Percentiles rank a stretch among this genome's conserved stretches.
These are phyloP conservation scores for Cyclotella baltica DNA, from an alignment of 108 stramenopile species.

Conservation along the genomic window DNA sequence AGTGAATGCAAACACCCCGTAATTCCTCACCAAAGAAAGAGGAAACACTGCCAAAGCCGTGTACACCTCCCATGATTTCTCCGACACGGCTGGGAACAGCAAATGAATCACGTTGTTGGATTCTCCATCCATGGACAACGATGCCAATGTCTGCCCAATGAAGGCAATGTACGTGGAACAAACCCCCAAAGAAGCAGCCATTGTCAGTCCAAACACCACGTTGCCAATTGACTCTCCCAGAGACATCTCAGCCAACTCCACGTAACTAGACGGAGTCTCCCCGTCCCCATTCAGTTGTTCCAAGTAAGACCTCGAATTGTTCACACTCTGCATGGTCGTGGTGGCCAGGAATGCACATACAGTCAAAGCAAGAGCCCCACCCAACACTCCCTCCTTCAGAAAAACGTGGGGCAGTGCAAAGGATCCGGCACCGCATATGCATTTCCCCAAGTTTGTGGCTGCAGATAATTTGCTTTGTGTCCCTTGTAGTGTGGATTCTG, in stretches of 20 bases:
- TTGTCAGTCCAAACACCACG: slow-evolving; percentile 46
- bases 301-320: slow-evolving; percentile 23
- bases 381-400: slow-evolving; percentile 58
- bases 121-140: slow-evolving; percentile 32
- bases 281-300: background rate
- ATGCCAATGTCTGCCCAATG: slow-evolving; percentile 44
- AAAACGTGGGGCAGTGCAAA: slow-evolving; percentile 61
- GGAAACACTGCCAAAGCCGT: slow-evolving; percentile 45
- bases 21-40: slow-evolving; percentile 50
- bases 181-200: slow-evolving; percentile 53
- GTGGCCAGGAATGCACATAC: slow-evolving; percentile 45
- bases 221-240: slow-evolving; percentile 33
- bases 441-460: slow-evolving; percentile 55
- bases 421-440: slow-evolving; percentile 64
- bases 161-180: slow-evolving; percentile 59
- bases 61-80: slow-evolving; percentile 40
- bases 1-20: slow-evolving; percentile 59
- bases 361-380: slow-evolving; percentile 52
- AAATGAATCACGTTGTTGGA: slow-evolving; percentile 33
- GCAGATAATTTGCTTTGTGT: slow-evolving; percentile 56
- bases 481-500: slow-evolving; percentile 3
- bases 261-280: slow-evolving; percentile 42
- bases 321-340: slow-evolving; percentile 49
- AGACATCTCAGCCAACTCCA: slow-evolving; percentile 42
- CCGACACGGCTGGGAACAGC: slow-evolving; percentile 32